Conservation (phyloP, 371 early-diverging fungal species). For the Chytridium lagenaria region DNA sequence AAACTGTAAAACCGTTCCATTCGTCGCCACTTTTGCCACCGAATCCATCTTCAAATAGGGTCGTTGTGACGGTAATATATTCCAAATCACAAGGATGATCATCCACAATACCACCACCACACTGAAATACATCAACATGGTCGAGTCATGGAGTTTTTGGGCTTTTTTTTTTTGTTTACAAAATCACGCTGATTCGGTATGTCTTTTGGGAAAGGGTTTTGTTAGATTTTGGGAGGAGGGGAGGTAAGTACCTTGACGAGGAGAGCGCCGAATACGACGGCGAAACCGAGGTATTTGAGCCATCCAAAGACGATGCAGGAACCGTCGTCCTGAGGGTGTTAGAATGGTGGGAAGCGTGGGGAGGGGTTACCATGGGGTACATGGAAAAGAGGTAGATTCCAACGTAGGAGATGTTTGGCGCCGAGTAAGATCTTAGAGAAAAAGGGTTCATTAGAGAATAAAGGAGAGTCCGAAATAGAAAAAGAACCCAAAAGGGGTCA, state of each 20-base stretch:
- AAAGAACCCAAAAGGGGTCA: conserved; percentile 3
- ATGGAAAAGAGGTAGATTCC: conserved; percentile 8
- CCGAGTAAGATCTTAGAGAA: conserved; percentile 11
- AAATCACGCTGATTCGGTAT: conserved; percentile 13
- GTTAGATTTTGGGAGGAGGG: too few relatives aligned
- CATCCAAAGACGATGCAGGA: conserved; percentile 17
- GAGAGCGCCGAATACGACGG: conserved; percentile 25
- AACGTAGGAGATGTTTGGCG: conserved; percentile 20
- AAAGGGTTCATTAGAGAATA: not conserved
- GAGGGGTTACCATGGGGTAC: conserved; percentile 24
- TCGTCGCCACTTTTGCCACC: not conserved
- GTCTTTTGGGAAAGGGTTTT: too few relatives aligned
- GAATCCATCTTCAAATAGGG: not conserved
- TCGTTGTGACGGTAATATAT: not conserved
- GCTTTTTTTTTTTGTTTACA: not conserved
- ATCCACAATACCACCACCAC: not conserved
- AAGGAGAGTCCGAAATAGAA: not conserved
- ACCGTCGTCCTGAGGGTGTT: not conserved
- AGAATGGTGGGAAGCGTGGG: too few relatives aligned
- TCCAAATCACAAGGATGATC: not conserved
- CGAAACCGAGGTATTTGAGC: conserved; percentile 28
- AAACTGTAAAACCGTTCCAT: not conserved
- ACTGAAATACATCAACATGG: not conserved
- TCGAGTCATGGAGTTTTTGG: not conserved
- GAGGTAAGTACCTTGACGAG: conserved; percentile 21